A percentile compares a stretch with the other conserved stretches of the same genome.
phyloP scores from a whole-genome alignment of 2,329 filamentous ascomycete genomes.

The Botrytis fragariae region DNA sequence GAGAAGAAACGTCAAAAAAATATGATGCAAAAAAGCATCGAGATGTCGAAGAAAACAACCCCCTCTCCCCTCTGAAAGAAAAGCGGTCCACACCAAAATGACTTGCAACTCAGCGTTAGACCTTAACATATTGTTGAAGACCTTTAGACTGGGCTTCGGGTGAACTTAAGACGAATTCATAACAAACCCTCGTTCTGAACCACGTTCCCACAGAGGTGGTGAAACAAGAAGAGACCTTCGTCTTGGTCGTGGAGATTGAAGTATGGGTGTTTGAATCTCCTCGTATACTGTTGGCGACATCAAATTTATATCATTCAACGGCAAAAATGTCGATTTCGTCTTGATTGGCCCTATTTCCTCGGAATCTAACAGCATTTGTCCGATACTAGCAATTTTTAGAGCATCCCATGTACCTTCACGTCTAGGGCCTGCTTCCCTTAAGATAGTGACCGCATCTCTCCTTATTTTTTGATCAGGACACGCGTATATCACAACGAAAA shows the following conservation, averaged over 20 bases:
- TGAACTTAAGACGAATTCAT: not conserved
- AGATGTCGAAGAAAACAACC: too few relatives aligned
- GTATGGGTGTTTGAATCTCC: constrained; percentile 8
- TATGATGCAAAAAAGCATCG: not conserved
- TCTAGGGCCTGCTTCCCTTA: constrained; percentile 24
- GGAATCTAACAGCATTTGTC: constrained; percentile 17
- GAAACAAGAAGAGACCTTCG: constrained; percentile 19
- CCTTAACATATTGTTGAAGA: not conserved
- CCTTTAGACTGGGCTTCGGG: not conserved
- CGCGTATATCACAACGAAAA: constrained; percentile 27
- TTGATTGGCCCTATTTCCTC: constrained; percentile 16
- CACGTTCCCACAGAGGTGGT: constrained; percentile 13
- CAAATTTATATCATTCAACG: constrained; percentile 12
- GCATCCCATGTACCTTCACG: constrained; percentile 30
- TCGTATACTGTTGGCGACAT: constrained; percentile 13
- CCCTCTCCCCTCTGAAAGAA: not conserved
- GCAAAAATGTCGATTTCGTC: constrained; percentile 1
- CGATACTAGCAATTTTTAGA: constrained; percentile 24
- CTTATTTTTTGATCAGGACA: constrained; percentile 23
- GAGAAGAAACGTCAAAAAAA: not conserved
- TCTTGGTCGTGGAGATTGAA: constrained; percentile 13
- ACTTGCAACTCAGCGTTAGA: not conserved
- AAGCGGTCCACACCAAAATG: not conserved
- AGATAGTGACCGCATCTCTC: constrained; percentile 26
- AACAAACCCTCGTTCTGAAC: not conserved